These are phyloP conservation scores for Cyphellophora attinorum DNA, from an alignment of 2,329 filamentous ascomycete genomes.

Conservation along the genomic window DNA sequence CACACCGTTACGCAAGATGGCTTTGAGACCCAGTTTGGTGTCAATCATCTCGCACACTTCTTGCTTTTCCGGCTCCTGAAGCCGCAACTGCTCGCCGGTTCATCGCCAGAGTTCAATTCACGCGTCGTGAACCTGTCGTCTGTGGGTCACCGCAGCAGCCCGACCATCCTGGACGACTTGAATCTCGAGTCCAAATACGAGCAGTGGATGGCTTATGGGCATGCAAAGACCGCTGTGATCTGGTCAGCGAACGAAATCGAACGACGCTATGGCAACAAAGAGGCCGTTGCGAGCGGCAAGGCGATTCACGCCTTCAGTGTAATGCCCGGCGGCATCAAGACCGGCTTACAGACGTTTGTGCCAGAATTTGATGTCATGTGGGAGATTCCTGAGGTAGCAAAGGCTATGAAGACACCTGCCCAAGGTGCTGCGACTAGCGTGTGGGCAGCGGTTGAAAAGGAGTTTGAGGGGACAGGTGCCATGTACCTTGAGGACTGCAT, in stretches of 20 bases:
- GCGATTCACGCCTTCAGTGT: conserved; percentile 26
- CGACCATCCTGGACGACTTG: conserved; percentile 28
- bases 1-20: conserved; percentile 32
- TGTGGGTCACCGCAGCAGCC: conserved; percentile 29
- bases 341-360: conserved; percentile 21
- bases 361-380: conserved; percentile 12
- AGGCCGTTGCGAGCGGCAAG: conserved; percentile 20
- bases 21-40: conserved; percentile 43
- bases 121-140: conserved; percentile 39
- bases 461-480: conserved; percentile 20
- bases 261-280: conserved; percentile 32
- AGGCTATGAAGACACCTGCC: conserved; percentile 21
- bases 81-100: conserved; percentile 29
- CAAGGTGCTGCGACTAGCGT: conserved; percentile 28
- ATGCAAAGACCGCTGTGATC: conserved; percentile 42
- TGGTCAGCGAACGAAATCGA: conserved; percentile 42
- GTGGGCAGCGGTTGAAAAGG: conserved; percentile 20
- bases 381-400: conserved; percentile 9
- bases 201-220: conserved; percentile 31
- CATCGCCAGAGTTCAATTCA: conserved; percentile 28
- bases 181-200: conserved; percentile 27
- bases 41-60: conserved; percentile 47
- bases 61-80: conserved; percentile 44
- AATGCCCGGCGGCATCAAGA: conserved; percentile 39
- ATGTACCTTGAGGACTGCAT: conserved; percentile 19